A percentile compares a stretch with the other conserved stretches of the same genome.
These are phyloP conservation scores for Plectosphaerella sp. DNA, from an alignment of 2,329 filamentous ascomycete genomes.

Conservation along the genomic window DNA sequence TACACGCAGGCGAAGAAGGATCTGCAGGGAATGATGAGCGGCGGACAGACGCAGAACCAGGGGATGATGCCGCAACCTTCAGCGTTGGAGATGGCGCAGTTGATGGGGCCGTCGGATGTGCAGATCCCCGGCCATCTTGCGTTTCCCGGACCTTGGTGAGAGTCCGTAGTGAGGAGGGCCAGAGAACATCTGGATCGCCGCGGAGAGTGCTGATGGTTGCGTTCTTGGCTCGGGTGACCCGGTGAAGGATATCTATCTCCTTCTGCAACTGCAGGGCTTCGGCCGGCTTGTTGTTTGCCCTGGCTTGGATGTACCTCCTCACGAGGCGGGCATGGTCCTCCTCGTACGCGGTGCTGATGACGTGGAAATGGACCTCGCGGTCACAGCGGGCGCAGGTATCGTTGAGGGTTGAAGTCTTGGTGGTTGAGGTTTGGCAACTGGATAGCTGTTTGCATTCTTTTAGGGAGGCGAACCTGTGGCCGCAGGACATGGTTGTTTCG, in stretches of 20 bases:
- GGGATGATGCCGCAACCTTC: conserved; percentile 5
- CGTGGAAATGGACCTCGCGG: conserved; percentile 15
- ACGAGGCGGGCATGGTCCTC: conserved; percentile 19
- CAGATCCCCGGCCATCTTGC: conserved; percentile 1
- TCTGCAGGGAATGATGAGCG: conserved; percentile 11
- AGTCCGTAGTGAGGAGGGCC: conserved; percentile 1
- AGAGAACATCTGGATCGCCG: conserved; percentile 15
- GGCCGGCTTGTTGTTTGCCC: conserved; percentile 13
- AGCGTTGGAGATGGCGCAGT: conserved; percentile 10
- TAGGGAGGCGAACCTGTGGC: conserved; percentile 16
- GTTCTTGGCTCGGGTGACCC: conserved; percentile 14
- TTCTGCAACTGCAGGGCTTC: conserved; percentile 17
- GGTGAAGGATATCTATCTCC: conserved; percentile 15
- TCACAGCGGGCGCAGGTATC: conserved; percentile 34
- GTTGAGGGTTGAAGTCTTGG: conserved; percentile 16
- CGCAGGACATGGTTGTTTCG: conserved; percentile 18
- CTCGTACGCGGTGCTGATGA: conserved; percentile 21
- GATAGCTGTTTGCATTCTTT: conserved; percentile 7
- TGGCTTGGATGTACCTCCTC: conserved; percentile 18
- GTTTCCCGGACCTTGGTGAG: conserved; percentile 9
- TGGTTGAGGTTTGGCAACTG: conserved; percentile 2
- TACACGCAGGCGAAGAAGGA: conserved; percentile 37
- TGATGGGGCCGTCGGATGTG: conserved; percentile 8
- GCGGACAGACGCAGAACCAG: not conserved
- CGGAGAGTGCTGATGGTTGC: conserved; percentile 16